Evolutionary conservation across 805 yeast species (phyloP), one percentile per base, ranked within the genome.

Genomic region (Candida xiaguanensis): DNA sequence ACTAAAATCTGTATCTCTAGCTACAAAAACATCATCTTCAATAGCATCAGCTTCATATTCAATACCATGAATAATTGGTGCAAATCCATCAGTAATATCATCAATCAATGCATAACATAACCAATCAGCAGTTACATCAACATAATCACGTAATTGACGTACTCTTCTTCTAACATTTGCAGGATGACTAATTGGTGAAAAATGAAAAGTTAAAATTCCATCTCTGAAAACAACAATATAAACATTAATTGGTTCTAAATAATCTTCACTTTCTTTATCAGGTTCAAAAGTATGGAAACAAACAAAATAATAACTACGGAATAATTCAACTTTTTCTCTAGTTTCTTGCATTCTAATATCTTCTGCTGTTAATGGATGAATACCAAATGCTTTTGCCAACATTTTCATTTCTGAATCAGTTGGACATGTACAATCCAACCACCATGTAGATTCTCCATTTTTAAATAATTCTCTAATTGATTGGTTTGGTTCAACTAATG

Each of bases 291-390:
- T 86, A 61, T 93, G 96, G 77, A 93, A 93, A 74, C 95, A 86
- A 30, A 93, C 95, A 68, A 93, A 89, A 63, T 93, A 91, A 63
- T 91, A 91, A 49, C 78, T 77, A 51, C 80, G 78, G 74, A 91
- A 91, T 45, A 91, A 70, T 64, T 91, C 99, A 22, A 91, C 97
- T 63, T 91, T 91, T 67, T 91, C 99, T 65, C 99, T 89, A 17
- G 96, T 79, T 66, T 91, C 99, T 65, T 90, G 95, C 78, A 88
- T 85, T 41, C 96, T 72, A 48, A 91, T 90, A 80, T 91, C 99
- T 66, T 91, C 99, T 1, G 96, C 89, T 0, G 99, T 91, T 70
- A 91, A 80, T 22, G 99, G 99, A 70, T 91, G 99, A 64, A 91
- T 87, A 8, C 96, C 96, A 61, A 91, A 91, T 0, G 97, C 93